Evolutionary conservation across 2,329 filamentous ascomycete genomes (phyloP), one percentile per base, ranked within the genome.

Genomic region (Zymoseptoria crescenta): DNA sequence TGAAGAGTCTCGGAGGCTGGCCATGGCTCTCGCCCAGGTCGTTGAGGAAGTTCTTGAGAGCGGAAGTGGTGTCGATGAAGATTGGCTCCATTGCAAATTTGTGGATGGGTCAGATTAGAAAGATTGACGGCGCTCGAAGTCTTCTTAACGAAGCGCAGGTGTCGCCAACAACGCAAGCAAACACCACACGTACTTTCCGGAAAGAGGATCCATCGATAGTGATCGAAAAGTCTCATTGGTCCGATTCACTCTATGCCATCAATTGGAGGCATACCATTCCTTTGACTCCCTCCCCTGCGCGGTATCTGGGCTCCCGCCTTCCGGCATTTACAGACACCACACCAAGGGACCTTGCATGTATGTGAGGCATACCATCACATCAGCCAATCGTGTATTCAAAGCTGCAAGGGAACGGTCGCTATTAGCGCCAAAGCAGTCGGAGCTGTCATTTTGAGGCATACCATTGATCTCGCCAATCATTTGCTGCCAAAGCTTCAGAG

Each of bases 1-100:
- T 27, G 64, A 75, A 82, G 2, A 82, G 67, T n/a, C 16, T 27
- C 24, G 49, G 49, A 10, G n/a, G 49, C n/a, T 51, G 20, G 13
- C 27, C 48, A 9, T 24, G 45, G 28, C 21, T 29, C 16, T 21
- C 19, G 24, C 27, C 27, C 24, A 56, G 24, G 48, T 28, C 29
- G 16, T 41, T 28, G 21, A 56, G 51, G 13, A 52, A 52, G 2
- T 24, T 16, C 2, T 8, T n/a, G 8, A 52, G 51, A n/a, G 51
- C 51, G 9, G 51, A 5, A 28, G 51, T 52, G 24, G 51, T 52
- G 24, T 52, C 51, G 24, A 52, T 52, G 51, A 52, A 29, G 13
- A 45, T 45, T 45, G 35, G 35, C 35, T 45, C 35, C 35, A 45
- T 45, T 16, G 35, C 35, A 2, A 45, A 16, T 24, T 16, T 45